Evolutionary conservation across 2,329 filamentous ascomycete species (phyloP).

Genomic region (Verticillium alfalfae): DNA sequence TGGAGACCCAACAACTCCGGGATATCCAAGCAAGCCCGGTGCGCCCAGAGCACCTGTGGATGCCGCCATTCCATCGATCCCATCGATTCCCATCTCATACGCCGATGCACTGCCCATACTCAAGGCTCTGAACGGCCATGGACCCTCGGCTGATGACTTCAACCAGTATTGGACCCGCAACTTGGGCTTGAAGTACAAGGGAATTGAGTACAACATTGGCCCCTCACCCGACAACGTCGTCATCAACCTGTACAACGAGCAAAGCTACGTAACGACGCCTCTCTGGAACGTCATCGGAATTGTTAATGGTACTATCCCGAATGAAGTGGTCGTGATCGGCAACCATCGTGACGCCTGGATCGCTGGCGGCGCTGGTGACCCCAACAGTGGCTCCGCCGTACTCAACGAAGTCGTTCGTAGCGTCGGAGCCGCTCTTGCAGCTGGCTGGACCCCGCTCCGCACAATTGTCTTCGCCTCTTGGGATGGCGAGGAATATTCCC

Average conservation of each 20-base stretch:
- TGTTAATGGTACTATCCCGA: slow-evolving; percentile 78
- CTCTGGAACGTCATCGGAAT: slow-evolving; percentile 90
- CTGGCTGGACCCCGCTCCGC: slow-evolving; percentile 58
- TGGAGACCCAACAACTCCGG: slow-evolving; percentile 81
- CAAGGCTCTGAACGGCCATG: slow-evolving; percentile 85
- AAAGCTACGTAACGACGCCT: slow-evolving; percentile 75
- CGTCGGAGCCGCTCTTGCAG: slow-evolving; percentile 65
- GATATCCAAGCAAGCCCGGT: slow-evolving; percentile 90
- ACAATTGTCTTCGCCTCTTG: slow-evolving; percentile 87
- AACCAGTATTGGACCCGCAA: slow-evolving; percentile 65
- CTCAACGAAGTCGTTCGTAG: slow-evolving; percentile 73
- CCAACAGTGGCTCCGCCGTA: slow-evolving; percentile 75
- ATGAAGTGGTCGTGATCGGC: slow-evolving; percentile 86
- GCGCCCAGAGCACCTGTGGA: slow-evolving; percentile 68
- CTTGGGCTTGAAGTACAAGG: slow-evolving; percentile 70
- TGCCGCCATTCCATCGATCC: slow-evolving; percentile 72
- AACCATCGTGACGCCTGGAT: slow-evolving; percentile 92
- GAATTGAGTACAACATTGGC: slow-evolving; percentile 79
- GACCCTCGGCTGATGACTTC: slow-evolving; percentile 70
- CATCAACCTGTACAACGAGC: slow-evolving; percentile 71
- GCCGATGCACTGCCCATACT: slow-evolving; percentile 79
- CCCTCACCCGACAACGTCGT: slow-evolving; percentile 69
- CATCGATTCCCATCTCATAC: slow-evolving; percentile 88
- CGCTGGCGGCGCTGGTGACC: slow-evolving; percentile 75
- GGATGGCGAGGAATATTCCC: slow-evolving; percentile 81